A percentile compares a stretch with the other conserved stretches of the same genome.
These are phyloP conservation scores for Polygonum maritimum DNA, from an alignment of 148 eudicot species.

Conservation along the genomic window DNA sequence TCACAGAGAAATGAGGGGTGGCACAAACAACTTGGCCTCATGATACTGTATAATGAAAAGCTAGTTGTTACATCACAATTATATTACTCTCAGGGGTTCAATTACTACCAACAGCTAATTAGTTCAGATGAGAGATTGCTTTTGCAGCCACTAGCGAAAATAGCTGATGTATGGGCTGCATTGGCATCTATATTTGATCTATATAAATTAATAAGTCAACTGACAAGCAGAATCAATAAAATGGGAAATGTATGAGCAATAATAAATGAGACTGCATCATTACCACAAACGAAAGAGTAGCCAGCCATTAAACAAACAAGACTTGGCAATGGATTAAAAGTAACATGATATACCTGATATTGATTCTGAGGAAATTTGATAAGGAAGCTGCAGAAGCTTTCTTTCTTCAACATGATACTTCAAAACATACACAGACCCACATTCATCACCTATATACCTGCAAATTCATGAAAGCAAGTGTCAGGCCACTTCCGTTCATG, in stretches of 20 bases:
- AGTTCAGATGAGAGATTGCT: not conserved
- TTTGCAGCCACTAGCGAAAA: not conserved
- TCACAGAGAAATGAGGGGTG: not conserved
- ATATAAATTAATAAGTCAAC: not conserved
- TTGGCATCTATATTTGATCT: not conserved
- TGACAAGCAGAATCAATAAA: not conserved
- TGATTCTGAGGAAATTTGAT: slow-evolving; percentile 52
- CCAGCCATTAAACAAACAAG: not conserved
- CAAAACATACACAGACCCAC: slow-evolving; percentile 55
- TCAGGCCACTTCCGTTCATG: not conserved
- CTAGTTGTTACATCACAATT: not conserved
- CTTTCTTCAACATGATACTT: slow-evolving; percentile 57
- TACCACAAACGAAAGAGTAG: not conserved
- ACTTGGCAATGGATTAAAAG: not conserved
- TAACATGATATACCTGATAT: slow-evolving; percentile 46
- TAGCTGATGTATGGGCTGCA: not conserved
- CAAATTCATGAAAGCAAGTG: slow-evolving; percentile 1
- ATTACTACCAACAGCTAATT: not conserved
- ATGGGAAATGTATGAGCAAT: not conserved
- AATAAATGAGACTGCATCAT: not conserved
- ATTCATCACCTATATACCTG: slow-evolving; percentile 92
- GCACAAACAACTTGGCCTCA: not conserved
- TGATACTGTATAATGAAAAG: not conserved
- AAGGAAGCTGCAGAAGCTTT: slow-evolving; percentile 51
- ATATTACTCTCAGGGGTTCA: not conserved